A percentile compares a stretch with the other conserved stretches of the same genome.
These are phyloP conservation scores for Mycena filopes DNA, from an alignment of 768 basidiomycete genomes.

Conservation along the genomic window DNA sequence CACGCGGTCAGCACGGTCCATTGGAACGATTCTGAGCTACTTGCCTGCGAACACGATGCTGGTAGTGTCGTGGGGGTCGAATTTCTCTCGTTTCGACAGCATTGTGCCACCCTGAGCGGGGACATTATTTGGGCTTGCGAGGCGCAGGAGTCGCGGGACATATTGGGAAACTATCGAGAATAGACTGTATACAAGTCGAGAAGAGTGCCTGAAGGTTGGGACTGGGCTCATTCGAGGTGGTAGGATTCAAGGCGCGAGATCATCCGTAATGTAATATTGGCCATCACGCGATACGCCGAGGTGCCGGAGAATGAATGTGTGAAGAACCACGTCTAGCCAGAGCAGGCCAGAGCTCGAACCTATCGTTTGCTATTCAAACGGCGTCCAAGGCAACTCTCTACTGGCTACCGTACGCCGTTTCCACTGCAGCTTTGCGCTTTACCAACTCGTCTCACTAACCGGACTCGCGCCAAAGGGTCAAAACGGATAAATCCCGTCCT, in stretches of 20 bases:
- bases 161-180: conserved; percentile 56
- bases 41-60: conserved; percentile 50
- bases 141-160: conserved; percentile 53
- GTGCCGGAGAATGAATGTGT: too few species aligned
- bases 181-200: conserved; percentile 57
- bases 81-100: conserved; percentile 42
- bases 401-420: too few species aligned
- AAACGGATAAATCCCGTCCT: too few species aligned
- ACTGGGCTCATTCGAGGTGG: conserved; percentile 51
- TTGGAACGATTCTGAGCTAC: background rate
- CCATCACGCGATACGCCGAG: too few species aligned
- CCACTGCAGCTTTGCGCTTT: too few species aligned
- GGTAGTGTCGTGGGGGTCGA: conserved; percentile 44
- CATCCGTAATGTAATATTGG: conserved; percentile 6
- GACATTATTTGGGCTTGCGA: conserved; percentile 20
- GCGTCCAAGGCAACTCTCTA: too few species aligned
- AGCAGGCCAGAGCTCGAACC: too few species aligned
- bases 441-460: too few species aligned
- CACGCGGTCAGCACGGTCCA: conserved; percentile 7
- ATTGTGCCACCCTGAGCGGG: conserved; percentile 11
- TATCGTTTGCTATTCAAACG: too few species aligned
- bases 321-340: too few species aligned
- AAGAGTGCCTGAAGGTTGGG: conserved; percentile 46
- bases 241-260: conserved; percentile 16
- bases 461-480: too few species aligned